Evolutionary conservation across 305 asterid species (phyloP).

Genomic region (Fraxinus xanthoxyloides): DNA sequence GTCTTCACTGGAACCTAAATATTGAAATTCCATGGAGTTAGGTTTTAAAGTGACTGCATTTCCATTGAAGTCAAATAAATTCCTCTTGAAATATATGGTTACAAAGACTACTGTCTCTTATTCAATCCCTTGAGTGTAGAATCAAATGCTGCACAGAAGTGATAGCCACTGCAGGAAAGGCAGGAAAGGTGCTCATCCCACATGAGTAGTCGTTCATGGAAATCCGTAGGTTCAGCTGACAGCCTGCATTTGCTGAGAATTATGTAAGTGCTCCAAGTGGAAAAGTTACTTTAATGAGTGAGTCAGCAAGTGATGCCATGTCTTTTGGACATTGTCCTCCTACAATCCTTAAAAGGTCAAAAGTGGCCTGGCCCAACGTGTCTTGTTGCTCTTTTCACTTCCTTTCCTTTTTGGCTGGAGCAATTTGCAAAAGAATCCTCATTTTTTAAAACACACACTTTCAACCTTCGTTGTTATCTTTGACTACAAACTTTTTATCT

Average conservation of each 20-base stretch:
- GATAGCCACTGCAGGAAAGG: neutral
- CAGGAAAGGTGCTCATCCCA: neutral
- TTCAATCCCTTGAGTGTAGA: neutral
- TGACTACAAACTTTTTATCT: neutral
- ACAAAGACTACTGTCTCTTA: neutral
- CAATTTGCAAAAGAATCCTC: neutral
- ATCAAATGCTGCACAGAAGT: neutral
- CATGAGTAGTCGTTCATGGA: neutral
- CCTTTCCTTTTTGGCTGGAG: neutral
- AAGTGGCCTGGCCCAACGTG: neutral
- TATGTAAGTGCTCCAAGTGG: neutral
- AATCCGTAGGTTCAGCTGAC: neutral
- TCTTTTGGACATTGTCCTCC: neutral
- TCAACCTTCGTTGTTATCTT: neutral
- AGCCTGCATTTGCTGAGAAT: neutral
- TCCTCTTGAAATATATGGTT: neutral
- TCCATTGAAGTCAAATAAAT: neutral
- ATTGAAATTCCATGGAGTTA: neutral
- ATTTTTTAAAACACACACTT: neutral
- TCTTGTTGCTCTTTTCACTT: neutral
- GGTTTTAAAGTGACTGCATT: neutral
- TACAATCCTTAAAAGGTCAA: neutral
- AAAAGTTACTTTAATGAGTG: neutral
- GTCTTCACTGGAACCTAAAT: neutral
- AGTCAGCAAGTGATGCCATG: neutral